Conservation (phyloP, 768 basidiomycete species). For the Naematelia encephala region DNA sequence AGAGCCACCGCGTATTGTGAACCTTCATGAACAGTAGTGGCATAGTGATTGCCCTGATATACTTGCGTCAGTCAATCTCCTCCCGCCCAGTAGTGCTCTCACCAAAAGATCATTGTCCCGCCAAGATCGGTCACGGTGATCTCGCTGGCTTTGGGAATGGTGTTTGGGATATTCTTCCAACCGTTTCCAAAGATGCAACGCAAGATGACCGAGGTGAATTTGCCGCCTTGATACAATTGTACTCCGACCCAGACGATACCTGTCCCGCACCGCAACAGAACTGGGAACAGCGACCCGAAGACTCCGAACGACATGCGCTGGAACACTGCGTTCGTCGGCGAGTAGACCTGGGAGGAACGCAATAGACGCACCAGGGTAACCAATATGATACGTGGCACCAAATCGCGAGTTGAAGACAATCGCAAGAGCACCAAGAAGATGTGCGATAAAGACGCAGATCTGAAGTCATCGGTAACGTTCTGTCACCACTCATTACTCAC, state of each 20-base stretch:
- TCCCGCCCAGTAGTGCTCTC: not conserved
- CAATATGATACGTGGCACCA: conserved; percentile 11
- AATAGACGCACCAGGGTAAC: too few species aligned
- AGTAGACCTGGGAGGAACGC: too few species aligned
- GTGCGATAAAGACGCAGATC: conserved; percentile 14
- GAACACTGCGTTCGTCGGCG: too few species aligned
- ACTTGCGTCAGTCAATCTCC: not conserved
- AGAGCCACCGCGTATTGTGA: conserved; percentile 20
- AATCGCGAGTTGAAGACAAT: conserved; percentile 13
- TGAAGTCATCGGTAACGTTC: not conserved
- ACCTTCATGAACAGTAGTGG: conserved; percentile 16
- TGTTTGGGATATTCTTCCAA: conserved; percentile 58
- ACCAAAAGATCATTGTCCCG: conserved; percentile 6
- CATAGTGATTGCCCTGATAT: conserved; percentile 10
- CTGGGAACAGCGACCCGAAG: not conserved
- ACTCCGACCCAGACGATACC: conserved; percentile 9
- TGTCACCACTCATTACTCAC: not conserved
- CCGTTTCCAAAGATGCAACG: conserved; percentile 10
- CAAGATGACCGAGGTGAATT: conserved; percentile 6
- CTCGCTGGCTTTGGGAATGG: conserved; percentile 58
- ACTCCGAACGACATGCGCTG: conserved; percentile 1
- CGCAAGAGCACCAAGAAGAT: conserved; percentile 9
- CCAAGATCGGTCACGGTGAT: conserved; percentile 57
- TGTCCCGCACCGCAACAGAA: conserved; percentile 1
- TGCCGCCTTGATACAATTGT: conserved; percentile 6